Evolutionary conservation across 2,329 filamentous ascomycete species (phyloP), one percentile per base, ranked within the genome.

Genomic region (Ophiostoma sp.): DNA sequence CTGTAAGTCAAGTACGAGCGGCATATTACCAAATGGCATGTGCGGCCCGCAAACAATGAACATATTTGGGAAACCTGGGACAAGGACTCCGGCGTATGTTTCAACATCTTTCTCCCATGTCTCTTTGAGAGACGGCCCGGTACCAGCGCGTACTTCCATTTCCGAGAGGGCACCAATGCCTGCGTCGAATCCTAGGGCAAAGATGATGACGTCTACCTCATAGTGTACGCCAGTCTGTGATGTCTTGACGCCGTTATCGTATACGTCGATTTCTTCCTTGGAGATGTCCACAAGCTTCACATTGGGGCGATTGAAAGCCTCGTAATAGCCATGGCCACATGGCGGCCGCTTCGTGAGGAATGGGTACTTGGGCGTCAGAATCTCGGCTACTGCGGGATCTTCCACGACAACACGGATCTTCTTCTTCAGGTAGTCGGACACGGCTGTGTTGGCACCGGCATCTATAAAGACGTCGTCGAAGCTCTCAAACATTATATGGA

Each of bases 261-360:
- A 79, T 12, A 83, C 75, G 18, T 76, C 73, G 11, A 75, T 75
- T 67, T 5, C 86, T 81, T 70, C 79, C 9, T 77, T 72, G 3
- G 77, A 78, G 18, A 84, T 73, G 68, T 83, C 79, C 14, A 85
- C 77, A 1, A 85, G 72, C 1, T 79, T 72, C 2, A 85, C 81
- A 49, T 82, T 79, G 0, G 76, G 74, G 45, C 78, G 76, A 67
- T 83, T 80, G 63, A 81, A 80, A 0, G 80, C 77, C 69, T 86
- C 81, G 70, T 81, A 84, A 72, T 83, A 85, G 5, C 76, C 75
- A 40, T 78, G 76, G 67, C 85, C 83, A 0, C 84, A 76, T 0
- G 78, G 79, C 0, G 79, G 77, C 0, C 82, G 77, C 70, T 81
- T 82, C 4, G 76, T 77, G 8, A 80, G 80, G 72, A 80, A 84